Evolutionary conservation across 345 rosid genomes (phyloP).

Genomic region (Murraya paniculata): DNA sequence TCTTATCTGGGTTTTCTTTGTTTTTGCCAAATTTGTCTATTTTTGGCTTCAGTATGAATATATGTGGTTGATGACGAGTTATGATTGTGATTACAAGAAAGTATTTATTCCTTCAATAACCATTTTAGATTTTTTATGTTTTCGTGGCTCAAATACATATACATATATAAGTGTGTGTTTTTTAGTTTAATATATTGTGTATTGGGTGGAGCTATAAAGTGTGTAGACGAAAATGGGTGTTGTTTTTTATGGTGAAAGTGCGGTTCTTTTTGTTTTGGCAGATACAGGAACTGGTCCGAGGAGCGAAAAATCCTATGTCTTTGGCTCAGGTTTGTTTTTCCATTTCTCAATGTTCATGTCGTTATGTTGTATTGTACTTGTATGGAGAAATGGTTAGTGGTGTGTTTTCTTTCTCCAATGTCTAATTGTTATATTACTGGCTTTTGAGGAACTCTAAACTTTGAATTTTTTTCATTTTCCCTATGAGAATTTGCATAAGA

Average conservation of each 20-base stretch:
- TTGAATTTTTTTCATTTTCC: background rate
- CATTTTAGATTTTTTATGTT: constrained; percentile 1
- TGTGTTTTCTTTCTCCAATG: constrained; percentile 21
- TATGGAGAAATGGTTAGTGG: constrained; percentile 13
- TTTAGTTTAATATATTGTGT: background rate
- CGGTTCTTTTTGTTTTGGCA: constrained; percentile 38
- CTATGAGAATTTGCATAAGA: background rate
- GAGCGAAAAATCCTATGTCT: constrained; percentile 62
- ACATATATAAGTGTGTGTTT: background rate
- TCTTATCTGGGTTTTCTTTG: constrained; percentile 11
- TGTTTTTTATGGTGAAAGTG: constrained; percentile 16
- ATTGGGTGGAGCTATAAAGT: constrained; percentile 9
- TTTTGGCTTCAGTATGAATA: background rate
- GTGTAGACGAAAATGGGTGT: constrained; percentile 1
- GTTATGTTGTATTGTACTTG: constrained; percentile 5
- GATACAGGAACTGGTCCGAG: constrained; percentile 78
- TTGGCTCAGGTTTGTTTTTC: constrained; percentile 77
- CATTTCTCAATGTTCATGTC: constrained; percentile 13
- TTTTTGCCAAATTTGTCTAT: constrained; percentile 2
- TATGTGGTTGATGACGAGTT: background rate
- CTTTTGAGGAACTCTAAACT: constrained; percentile 6
- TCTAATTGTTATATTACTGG: background rate
- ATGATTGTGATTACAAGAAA: background rate
- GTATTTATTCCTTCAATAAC: background rate
- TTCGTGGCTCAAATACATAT: background rate